Evolutionary conservation across 176 grass and related monocot genomes (phyloP).

Genomic region (Otatea glauca): DNA sequence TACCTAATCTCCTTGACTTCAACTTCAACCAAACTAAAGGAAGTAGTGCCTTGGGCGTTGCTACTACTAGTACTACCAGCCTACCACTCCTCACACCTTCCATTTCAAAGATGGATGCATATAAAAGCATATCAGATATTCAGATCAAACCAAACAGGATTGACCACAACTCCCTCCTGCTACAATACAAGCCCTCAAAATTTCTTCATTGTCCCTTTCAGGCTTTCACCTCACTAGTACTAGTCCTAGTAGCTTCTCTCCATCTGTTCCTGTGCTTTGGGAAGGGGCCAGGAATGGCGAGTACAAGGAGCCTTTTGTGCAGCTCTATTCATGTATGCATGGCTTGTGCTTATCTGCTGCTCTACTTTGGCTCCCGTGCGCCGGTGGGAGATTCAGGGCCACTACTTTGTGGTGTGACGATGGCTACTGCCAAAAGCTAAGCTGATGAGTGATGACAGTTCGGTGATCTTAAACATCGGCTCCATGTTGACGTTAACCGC

Average conservation of each 20-base stretch:
- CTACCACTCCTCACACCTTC: not conserved
- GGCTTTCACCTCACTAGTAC: slow-evolving; percentile 20
- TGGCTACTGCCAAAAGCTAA: slow-evolving; percentile 5
- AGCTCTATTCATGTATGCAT: not conserved
- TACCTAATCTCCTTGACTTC: slow-evolving; percentile 17
- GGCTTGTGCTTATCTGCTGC: not conserved
- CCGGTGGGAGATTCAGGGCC: slow-evolving; percentile 28
- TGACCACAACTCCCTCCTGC: not conserved
- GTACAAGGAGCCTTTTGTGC: not conserved
- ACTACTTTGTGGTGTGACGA: slow-evolving; percentile 11
- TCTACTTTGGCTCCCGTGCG: slow-evolving; percentile 4
- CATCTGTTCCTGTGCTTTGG: not conserved
- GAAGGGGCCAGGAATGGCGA: slow-evolving; percentile 15
- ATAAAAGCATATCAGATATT: not conserved
- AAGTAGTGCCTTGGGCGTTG: not conserved
- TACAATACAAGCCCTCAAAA: not conserved
- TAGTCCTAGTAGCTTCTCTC: not conserved
- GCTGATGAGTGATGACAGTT: slow-evolving; percentile 24
- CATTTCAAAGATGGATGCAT: slow-evolving; percentile 1
- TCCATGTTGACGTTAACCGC: slow-evolving; percentile 21
- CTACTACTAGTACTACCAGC: not conserved
- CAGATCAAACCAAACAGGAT: not conserved
- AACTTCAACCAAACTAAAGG: slow-evolving; percentile 11
- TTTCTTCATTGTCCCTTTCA: slow-evolving; percentile 11
- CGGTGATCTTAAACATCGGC: not conserved